Evolutionary conservation across 352 stramenopile species (phyloP), one percentile per base, ranked within the genome.

Genomic region (Globisporangium takayamanum): DNA sequence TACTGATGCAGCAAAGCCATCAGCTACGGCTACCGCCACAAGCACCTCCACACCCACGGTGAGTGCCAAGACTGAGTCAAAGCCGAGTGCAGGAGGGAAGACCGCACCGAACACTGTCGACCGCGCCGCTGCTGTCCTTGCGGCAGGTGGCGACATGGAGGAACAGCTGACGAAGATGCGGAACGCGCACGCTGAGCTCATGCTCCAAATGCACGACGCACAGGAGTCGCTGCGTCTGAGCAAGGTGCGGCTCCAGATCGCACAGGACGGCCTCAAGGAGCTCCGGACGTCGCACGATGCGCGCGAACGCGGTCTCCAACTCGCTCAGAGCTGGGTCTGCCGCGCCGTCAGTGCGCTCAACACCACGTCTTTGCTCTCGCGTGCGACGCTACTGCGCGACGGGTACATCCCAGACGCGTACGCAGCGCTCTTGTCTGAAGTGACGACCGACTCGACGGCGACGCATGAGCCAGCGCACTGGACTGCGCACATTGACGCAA

Each of bases 81-180:
- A 50, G 44, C 51, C 46, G 20, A 20, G n/a, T 18, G 22, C 36
- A 15, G 30, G 15, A 18, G 50, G 66, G 28, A 67, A 62, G 46
- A 50, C 76, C 11, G 64, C 69, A 0, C 49, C 70, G 15, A 84
- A 71, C 16, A 82, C 70, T 39, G 81, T 75, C 28, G 78, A 91
- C 48, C 69, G 79, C 0, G 60, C 89, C 37, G 76, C 81, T 28
- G 78, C 77, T 0, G 56, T 91, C 5, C 63, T 88, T 1, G 72
- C 84, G 8, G 79, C 78, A 26, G 14, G 77, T 36, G 80, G 78
- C n/a, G 60, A 66, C 42, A 70, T 94, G 2, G 78, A 91, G 47
- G 75, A 88, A 20, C 82, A 91, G 53, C 62, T 92, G 1, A 53
- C 70, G 0, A 90, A 87, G 53, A 82, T 94, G 72, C 87, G 88